These are phyloP conservation scores for Tremellales sp. DNA, from an alignment of 1,284 basidiomycete genomes.

Conservation along the genomic window DNA sequence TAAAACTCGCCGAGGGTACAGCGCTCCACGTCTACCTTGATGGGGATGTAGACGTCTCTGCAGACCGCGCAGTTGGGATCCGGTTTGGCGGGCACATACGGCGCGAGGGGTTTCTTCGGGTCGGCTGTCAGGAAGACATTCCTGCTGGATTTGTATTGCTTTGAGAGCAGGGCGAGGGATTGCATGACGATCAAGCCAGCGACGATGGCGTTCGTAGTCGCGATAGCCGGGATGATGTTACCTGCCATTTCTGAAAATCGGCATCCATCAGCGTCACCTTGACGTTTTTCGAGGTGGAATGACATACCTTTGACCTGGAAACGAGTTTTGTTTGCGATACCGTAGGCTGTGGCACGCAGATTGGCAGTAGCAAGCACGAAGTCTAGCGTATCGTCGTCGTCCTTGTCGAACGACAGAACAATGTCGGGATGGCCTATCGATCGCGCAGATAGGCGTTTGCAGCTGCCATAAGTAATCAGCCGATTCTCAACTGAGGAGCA, in stretches of 20 bases:
- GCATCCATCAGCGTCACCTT: constrained; percentile 5
- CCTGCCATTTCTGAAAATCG: constrained; percentile 89
- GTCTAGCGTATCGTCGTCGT: constrained; percentile 93
- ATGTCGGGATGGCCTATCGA: constrained; percentile 67
- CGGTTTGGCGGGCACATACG: constrained; percentile 58
- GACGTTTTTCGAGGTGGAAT: background rate
- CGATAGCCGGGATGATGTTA: constrained; percentile 98
- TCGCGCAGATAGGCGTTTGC: constrained; percentile 70
- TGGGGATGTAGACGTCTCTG: constrained; percentile 71
- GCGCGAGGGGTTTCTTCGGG: constrained; percentile 66
- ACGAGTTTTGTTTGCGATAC: constrained; percentile 80
- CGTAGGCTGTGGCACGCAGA: constrained; percentile 83
- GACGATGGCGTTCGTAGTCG: constrained; percentile 97
- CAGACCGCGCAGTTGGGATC: constrained; percentile 79
- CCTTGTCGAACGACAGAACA: constrained; percentile 88
- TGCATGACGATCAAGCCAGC: constrained; percentile 92
- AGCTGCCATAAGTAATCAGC: constrained; percentile 52
- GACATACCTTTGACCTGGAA: constrained; percentile 89
- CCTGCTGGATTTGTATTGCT: constrained; percentile 49
- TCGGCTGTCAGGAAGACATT: constrained; percentile 74
- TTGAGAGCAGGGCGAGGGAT: constrained; percentile 72
- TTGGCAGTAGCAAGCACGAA: constrained; percentile 95
- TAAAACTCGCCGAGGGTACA: constrained; percentile 71
- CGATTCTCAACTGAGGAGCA: background rate
- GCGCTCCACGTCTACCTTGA: constrained; percentile 65